Percentiles rank a stretch among this genome's conserved stretches.
phyloP scores from a whole-genome alignment of 2,329 filamentous ascomycete genomes.

The Fusarium verticillioides region DNA sequence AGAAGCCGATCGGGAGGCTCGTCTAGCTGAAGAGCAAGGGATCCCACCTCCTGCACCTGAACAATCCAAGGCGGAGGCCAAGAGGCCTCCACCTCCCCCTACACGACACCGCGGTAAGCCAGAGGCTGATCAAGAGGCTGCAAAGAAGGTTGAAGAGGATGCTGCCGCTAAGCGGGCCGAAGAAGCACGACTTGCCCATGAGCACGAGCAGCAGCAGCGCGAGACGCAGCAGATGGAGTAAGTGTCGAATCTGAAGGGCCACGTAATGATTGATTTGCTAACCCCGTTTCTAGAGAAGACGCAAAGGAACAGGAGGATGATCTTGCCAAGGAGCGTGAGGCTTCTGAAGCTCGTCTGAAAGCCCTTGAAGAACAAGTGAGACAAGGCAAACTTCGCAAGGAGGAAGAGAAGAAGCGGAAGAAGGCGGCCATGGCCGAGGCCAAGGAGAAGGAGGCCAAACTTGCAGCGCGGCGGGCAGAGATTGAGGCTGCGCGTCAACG shows the following conservation, averaged over 20 bases:
- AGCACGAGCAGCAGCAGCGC: constrained; percentile 80
- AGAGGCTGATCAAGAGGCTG: constrained; percentile 67
- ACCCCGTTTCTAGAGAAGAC: constrained; percentile 68
- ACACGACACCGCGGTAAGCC: constrained; percentile 74
- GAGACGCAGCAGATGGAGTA: constrained; percentile 85
- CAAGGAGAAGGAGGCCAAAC: constrained; percentile 86
- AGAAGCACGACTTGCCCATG: constrained; percentile 72
- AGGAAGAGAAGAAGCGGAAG: constrained; percentile 93
- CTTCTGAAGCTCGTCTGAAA: constrained; percentile 82
- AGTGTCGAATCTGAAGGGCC: constrained; percentile 54
- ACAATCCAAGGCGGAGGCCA: constrained; percentile 58
- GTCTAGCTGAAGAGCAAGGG: constrained; percentile 81
- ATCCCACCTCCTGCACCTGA: constrained; percentile 67
- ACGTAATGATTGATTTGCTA: constrained; percentile 31
- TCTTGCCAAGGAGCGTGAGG: constrained; percentile 81
- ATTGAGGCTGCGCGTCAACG: constrained; percentile 91
- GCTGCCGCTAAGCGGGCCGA: constrained; percentile 69
- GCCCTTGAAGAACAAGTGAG: constrained; percentile 94
- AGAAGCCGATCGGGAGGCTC: constrained; percentile 86
- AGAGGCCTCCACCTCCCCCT: constrained; percentile 82
- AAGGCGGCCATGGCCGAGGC: constrained; percentile 88
- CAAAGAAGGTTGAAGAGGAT: constrained; percentile 69
- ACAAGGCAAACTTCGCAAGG: constrained; percentile 93
- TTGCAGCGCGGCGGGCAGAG: constrained; percentile 88
- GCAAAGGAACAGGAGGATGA: constrained; percentile 82